A percentile compares a stretch with the other conserved stretches of the same genome.
Conservation (phyloP, 768 basidiomycete species). For the Pleurotus ostreatus region DNA sequence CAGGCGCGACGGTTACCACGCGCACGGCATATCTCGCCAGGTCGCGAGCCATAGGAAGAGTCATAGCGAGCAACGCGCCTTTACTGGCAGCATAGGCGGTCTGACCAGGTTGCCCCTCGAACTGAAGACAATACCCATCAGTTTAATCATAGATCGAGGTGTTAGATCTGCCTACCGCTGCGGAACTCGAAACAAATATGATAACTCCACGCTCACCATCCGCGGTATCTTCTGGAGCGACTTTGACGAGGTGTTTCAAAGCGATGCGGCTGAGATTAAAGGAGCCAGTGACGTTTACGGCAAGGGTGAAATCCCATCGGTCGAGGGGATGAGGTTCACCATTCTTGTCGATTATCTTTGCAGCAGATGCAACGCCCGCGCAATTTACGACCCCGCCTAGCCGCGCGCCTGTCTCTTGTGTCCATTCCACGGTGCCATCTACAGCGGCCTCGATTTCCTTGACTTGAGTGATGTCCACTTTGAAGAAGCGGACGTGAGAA, state of each 20-base stretch:
- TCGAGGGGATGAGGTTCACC: constrained; percentile 45
- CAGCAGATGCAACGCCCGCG: constrained; percentile 45
- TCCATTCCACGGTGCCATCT: constrained; percentile 34
- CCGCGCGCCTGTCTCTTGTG: constrained; percentile 32
- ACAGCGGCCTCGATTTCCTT: constrained; percentile 35
- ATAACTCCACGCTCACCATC: constrained; percentile 59
- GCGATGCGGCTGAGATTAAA: constrained; percentile 58
- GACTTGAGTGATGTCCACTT: constrained; percentile 37
- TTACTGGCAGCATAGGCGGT: constrained; percentile 54
- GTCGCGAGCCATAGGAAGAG: constrained; percentile 59
- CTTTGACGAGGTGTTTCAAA: constrained; percentile 44
- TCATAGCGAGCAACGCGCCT: constrained; percentile 53
- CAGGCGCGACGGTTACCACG: constrained; percentile 55
- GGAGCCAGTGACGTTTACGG: constrained; percentile 53
- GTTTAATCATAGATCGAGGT: background rate
- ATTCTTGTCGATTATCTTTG: constrained; percentile 41
- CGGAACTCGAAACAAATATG: constrained; percentile 52
- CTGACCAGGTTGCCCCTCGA: constrained; percentile 55
- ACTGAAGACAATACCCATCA: constrained; percentile 25
- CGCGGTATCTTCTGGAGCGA: constrained; percentile 36
- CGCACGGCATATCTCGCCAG: constrained; percentile 47
- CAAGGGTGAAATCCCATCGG: constrained; percentile 48
- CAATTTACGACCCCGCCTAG: constrained; percentile 61
- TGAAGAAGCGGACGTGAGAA: constrained; percentile 30
- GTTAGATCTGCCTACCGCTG: constrained; percentile 35